A percentile compares a stretch with the other conserved stretches of the same genome.
phyloP scores from a whole-genome alignment of 2,329 filamentous ascomycete genomes.

The Dothideomycetidae sp. region DNA sequence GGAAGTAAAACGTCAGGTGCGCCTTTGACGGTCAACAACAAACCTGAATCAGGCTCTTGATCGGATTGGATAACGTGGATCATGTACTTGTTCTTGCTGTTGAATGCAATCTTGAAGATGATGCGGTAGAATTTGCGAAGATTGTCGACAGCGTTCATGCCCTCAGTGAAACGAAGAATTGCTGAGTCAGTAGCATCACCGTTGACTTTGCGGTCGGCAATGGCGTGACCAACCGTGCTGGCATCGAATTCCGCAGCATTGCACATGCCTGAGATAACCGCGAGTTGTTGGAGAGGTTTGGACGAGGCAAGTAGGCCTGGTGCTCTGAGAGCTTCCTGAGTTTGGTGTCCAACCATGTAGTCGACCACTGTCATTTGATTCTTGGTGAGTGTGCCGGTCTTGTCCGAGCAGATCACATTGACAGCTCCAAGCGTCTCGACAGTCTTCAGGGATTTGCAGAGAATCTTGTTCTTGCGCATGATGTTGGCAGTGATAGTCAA shows the following conservation, averaged over 20 bases:
- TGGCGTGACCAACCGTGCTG: constrained; percentile 43
- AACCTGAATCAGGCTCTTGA: constrained; percentile 13
- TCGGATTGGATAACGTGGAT: constrained; percentile 44
- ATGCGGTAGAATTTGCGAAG: constrained; percentile 50
- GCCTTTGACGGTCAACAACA: constrained; percentile 59
- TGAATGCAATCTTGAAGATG: constrained; percentile 57
- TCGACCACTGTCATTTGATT: constrained; percentile 63
- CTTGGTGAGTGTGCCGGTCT: constrained; percentile 57
- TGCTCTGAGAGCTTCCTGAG: constrained; percentile 35
- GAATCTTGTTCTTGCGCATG: constrained; percentile 62
- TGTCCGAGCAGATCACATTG: constrained; percentile 62
- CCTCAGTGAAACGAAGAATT: constrained; percentile 56
- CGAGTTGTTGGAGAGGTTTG: constrained; percentile 41
- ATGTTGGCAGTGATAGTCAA: constrained; percentile 63
- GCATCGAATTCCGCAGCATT: constrained; percentile 65
- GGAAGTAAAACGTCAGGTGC: constrained; percentile 59
- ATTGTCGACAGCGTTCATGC: constrained; percentile 45
- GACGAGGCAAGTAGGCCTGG: constrained; percentile 27
- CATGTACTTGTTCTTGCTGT: constrained; percentile 77
- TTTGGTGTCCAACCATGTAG: constrained; percentile 43
- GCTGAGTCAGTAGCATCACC: constrained; percentile 68
- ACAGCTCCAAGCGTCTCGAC: constrained; percentile 63
- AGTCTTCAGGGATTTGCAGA: constrained; percentile 68
- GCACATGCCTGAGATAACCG: constrained; percentile 50
- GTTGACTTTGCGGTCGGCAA: constrained; percentile 49